Conservation (phyloP, 805 yeast species). For the Isabelozyma rhagii region DNA sequence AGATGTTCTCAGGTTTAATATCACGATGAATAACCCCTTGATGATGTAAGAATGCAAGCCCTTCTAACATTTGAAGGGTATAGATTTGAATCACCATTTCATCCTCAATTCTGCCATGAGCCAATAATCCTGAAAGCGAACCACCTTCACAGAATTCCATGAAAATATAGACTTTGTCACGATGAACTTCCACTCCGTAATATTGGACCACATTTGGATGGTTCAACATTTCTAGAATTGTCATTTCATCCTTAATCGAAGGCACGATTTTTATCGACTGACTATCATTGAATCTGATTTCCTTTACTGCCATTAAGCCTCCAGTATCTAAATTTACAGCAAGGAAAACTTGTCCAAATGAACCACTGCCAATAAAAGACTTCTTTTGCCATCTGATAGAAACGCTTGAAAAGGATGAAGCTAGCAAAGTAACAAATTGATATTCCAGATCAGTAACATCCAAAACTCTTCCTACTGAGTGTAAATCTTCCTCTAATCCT, state of each 20-base stretch:
- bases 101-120: slow-evolving; percentile 93
- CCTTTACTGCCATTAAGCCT: slow-evolving; percentile 95
- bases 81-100: slow-evolving; percentile 90
- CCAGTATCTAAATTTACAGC: slow-evolving; percentile 93
- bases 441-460: slow-evolving; percentile 86
- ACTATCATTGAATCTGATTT: slow-evolving; percentile 84
- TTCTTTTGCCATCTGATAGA: slow-evolving; percentile 98
- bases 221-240: slow-evolving; percentile 87
- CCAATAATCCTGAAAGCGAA: slow-evolving; percentile 77
- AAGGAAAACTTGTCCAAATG: slow-evolving; percentile 91
- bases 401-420: slow-evolving; percentile 84
- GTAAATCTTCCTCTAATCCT: slow-evolving; percentile 37
- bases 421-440: slow-evolving; percentile 79
- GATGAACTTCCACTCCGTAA: slow-evolving; percentile 94
- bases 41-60: slow-evolving; percentile 89
- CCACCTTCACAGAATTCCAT: slow-evolving; percentile 99
- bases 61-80: slow-evolving; percentile 90
- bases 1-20: slow-evolving; percentile 90
- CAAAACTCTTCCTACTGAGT: slow-evolving; percentile 77
- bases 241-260: slow-evolving; percentile 92
- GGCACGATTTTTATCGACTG: slow-evolving; percentile 84
- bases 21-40: slow-evolving; percentile 96
- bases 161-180: slow-evolving; percentile 90
- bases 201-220: slow-evolving; percentile 97
- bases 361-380: slow-evolving; percentile 87